Base-by-base conservation (phyloP, 176 grass and related monocot species). In the Bothriochloa decipiens region DNA sequence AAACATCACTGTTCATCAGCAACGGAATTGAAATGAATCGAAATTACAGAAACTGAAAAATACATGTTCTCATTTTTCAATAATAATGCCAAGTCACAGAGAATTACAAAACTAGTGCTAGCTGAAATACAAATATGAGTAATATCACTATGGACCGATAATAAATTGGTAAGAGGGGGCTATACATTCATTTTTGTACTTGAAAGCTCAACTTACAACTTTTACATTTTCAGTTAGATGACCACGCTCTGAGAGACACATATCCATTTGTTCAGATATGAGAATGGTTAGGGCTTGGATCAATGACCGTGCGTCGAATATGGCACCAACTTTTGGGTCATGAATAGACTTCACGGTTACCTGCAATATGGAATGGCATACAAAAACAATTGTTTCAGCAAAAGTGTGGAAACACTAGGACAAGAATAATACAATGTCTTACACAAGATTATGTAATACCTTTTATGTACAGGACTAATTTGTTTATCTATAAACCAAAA, bases 201-300 rank as follows among this genome's bases (percentile, higher is more conserved):
- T 72, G 18, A 43, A 42, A 72, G 8, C 46, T 88, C 69, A 87
- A 62, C 17, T 76, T 83, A 76, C 60, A 63, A 47, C 50, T 35
- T 89, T 76, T 63, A 75, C 68, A 86, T 87, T 92, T 81, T 87
- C 86, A 27, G 61, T 86, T 74, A 86, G 46, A 92, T 25, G 27
- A 39, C 68, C 71, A 82, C 46, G 26, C 68, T 81, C 86, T 20
- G 75, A 25, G 8, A 82, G 8, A 69, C 70, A 2, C 39, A 22
- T 29, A 23, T 83, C 50, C 50, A 58, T 65, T 5, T 57, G 74
- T 43, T 88, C 77, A 18, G 47, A 81, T 77, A 95, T 93, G 72
- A 95, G 80, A 88, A 36, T 58, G 11, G 88, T 91, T 82, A 97
- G 67, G 33, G 87, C 84, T 85, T 90, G 90, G 86, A 95, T 97